Base-by-base conservation (phyloP, 345 rosid genomes). In the Heritiera littoralis region DNA sequence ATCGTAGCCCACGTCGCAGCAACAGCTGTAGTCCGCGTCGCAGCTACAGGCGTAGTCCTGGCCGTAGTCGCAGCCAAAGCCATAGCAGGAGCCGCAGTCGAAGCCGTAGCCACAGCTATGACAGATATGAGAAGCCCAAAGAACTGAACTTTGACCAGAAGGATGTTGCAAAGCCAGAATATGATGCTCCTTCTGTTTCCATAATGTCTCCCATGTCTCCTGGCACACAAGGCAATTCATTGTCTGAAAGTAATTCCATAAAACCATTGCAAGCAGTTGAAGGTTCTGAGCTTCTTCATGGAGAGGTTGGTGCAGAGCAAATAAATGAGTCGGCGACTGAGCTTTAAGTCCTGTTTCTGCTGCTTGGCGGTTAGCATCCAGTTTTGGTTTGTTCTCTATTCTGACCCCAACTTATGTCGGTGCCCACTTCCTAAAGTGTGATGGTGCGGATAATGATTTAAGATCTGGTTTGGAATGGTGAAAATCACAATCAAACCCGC, bases 21-120 rank as follows among this genome's bases (percentile, higher is more conserved):
- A 76, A 71, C 14, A 81, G 83, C 4, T 61, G 76, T 6, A 87
- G 92, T 41, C 48, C 89, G 6, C 79, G 89, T 4, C 12, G 74
- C 54, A 94, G 97, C 77, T 23, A 90, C 45, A 89, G 92, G 23
- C 81, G 90, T 9, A 90, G 95, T 15, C 67, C 82, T 4, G 78
- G 83, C 18, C 72, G 75, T 17, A 82, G 81, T 49, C 60, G 78
- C 2, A 79, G 86, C n/a, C 86, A 72, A 14, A 85, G 86, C 79
- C 83, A 81, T 15, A 84, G 89, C 46, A 77, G 66, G 1, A 70
- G 81, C 7, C 76, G 43, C 0, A 80, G 85, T 32, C 79, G 51
- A 4, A 81, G 83, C 61, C 86, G 81, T 18, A 83, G 90, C 15
- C 83, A 38, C 1, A 84, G 84, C 63, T 78, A 82, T 70, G 93